Conservation (phyloP, 2,329 filamentous ascomycete genomes). For the Colletotrichum echinochloae region DNA sequence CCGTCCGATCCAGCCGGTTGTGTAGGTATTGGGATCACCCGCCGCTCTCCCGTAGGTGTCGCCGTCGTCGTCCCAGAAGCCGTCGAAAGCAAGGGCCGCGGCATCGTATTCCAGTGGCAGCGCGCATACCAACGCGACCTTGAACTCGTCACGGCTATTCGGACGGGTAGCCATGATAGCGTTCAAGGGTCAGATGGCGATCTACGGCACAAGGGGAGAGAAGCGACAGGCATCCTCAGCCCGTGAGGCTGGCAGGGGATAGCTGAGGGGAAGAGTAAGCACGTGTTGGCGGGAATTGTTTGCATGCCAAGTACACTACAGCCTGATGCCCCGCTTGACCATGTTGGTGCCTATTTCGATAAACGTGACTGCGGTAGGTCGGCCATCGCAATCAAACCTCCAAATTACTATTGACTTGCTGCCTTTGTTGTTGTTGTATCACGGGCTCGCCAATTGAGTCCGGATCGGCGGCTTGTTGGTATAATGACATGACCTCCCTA, state of each 20-base stretch:
- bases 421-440: neutral
- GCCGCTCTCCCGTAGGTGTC: constrained; percentile 42
- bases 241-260: neutral
- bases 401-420: neutral
- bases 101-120: constrained; percentile 45
- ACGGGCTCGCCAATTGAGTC: neutral
- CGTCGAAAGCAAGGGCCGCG: constrained; percentile 44
- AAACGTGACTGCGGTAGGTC: neutral
- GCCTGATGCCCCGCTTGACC: too few species aligned
- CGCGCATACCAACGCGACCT: constrained; percentile 48
- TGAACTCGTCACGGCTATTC: constrained; percentile 23
- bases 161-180: neutral
- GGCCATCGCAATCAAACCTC: neutral
- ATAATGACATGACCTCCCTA: neutral
- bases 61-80: constrained; percentile 46
- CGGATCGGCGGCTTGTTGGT: neutral
- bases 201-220: neutral
- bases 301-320: too few species aligned
- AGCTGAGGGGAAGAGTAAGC: too few species aligned
- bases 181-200: neutral
- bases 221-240: neutral
- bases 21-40: constrained; percentile 48
- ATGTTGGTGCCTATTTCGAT: neutral
- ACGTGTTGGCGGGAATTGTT: too few species aligned
- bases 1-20: constrained; percentile 46